Evolutionary conservation across 352 stramenopile species (phyloP), one percentile per base, ranked within the genome.

Genomic region (Phytophthora rubi): DNA sequence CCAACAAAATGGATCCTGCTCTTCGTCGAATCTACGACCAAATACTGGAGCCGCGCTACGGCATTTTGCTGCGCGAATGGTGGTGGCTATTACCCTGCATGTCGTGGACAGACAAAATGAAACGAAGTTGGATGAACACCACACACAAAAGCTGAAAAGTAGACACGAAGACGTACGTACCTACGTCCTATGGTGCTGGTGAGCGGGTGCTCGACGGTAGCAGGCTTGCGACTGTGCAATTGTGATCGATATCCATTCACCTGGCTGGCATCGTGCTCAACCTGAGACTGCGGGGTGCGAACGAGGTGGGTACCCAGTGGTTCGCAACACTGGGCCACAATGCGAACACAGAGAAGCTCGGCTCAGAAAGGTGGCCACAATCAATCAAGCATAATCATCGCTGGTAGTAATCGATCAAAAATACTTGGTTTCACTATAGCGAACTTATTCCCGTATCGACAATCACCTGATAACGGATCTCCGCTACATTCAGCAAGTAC

Each of bases 1-100:
- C 97, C 60, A 99, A 99, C 88, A 99, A 99, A 79, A 99, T 99
- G 97, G 98, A 97, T 15, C 98, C 98, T 1, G 97, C 97, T 16
- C 84, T 99, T 8, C 86, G 97, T 44, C 83, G 86, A 57, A 88
- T 99, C 18, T 98, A 98, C 85, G 98, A 99, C 85, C 97, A 99
- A 82, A 99, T 99, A 97, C 96, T 97, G 6, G 97, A 99, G 79
- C 97, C 97, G 18, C 90, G 97, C 49, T 99, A 97, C 90, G 97
- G 99, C 12, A 74, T 99, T 33, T 98, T 91, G 82, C 54, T 99
- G 97, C 77, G 97, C 98, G 15, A 99, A 99, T 82, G 95, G 97
- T 23, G 97, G 79, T 35, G 81, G 81, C 23, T 91, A 88, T 69
- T 91, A 89, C 70, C 8, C n/a, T 51, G 44, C 44, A 51, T 51